Percentiles rank a stretch among this genome's conserved stretches.
These are phyloP conservation scores for Didymella pomorum DNA, from an alignment of 2,329 filamentous ascomycete genomes.

Conservation along the genomic window DNA sequence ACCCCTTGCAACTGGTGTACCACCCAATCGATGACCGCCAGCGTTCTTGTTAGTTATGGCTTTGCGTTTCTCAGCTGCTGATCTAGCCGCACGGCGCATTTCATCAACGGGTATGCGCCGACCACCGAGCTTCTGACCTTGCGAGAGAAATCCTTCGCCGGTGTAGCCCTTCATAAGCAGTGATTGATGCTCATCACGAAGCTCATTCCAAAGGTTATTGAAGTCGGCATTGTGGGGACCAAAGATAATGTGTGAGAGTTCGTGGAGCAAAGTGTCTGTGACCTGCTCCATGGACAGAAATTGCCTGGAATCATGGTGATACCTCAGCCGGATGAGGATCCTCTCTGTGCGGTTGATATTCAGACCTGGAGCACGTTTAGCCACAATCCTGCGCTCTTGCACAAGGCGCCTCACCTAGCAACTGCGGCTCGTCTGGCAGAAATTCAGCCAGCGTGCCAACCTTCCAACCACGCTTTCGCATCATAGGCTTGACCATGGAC, in stretches of 20 bases:
- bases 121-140: constrained; percentile 75
- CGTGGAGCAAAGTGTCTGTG: constrained; percentile 91
- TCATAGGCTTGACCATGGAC: constrained; percentile 91
- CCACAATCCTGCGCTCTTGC: neutral
- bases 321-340: constrained; percentile 83
- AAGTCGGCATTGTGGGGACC: constrained; percentile 86
- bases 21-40: constrained; percentile 77
- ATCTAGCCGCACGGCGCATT: constrained; percentile 75
- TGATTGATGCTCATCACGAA: constrained; percentile 83
- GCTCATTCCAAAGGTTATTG: constrained; percentile 85
- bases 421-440: constrained; percentile 74
- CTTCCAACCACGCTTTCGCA: constrained; percentile 84
- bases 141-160: constrained; percentile 84
- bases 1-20: constrained; percentile 63
- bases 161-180: constrained; percentile 84
- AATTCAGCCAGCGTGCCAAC: constrained; percentile 85
- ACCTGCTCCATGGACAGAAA: constrained; percentile 84
- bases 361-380: constrained; percentile 60
- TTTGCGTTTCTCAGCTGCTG: constrained; percentile 75
- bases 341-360: constrained; percentile 80
- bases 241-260: constrained; percentile 86
- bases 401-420: constrained; percentile 66
- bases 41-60: constrained; percentile 68
- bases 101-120: constrained; percentile 69
- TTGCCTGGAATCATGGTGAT: constrained; percentile 74